Base-by-base conservation (phyloP, 345 rosid species). In the sweet orange (Citrus sinensis) region DNA sequence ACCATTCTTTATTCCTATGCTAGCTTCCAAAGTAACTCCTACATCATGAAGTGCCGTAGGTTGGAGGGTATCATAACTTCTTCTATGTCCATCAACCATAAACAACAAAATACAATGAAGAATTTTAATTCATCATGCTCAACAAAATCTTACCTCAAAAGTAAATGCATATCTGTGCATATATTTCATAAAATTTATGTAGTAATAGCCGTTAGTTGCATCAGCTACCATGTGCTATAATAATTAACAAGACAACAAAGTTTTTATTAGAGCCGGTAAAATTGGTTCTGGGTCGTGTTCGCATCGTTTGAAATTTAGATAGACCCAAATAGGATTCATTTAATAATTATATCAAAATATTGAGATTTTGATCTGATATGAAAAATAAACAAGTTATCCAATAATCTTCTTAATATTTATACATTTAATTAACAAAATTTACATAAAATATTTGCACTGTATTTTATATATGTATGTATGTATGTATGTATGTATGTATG, bases 121-220 rank as follows among this genome's bases (percentile, higher is more conserved):
- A 16, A 32, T 32, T 24, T 51, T 22, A 32, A 75, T 61, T 37
- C 34, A 3, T 42, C 49, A 42, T 2, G 4, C 8, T 22, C 35
- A 32, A 11, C 51, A 39, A 34, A 30, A n/a, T 65, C 63, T 66
- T 51, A 32, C 71, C 32, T 66, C 72, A n/a, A 76, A 35, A 66
- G 78, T 65, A 32, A 62, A 75, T 75, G 61, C 71, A 16, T 22
- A 22, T 75, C 71, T 64, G 39, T 65, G 22, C 51, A 11, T 64
- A 64, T 64, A 34, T 75, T 75, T 13, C 22, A 40, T 40, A 19
- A 32, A 20, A 61, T 64, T 51, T 65, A 64, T 51, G 32, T 29
- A 46, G 9, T 13, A 49, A 30, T 20, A 71, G 49, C 30, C 24
- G 22, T 46, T 62, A 25, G 51, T 62, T 34, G 6, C 54, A 7